Base-by-base conservation (phyloP, 2,329 filamentous ascomycete species). In the Catunica adiposa region DNA sequence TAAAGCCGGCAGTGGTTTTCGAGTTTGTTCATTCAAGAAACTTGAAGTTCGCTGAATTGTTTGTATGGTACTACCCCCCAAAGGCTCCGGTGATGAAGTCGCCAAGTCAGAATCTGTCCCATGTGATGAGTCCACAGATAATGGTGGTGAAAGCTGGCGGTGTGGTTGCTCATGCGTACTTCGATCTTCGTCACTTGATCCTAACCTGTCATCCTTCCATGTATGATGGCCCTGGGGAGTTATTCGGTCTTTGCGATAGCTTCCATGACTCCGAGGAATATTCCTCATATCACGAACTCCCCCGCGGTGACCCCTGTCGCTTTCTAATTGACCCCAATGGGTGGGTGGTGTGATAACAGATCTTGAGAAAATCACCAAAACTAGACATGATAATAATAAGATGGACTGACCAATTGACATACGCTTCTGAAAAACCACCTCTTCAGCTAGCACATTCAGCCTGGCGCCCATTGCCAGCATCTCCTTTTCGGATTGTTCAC, bases 401-500 rank as follows among this genome's bases (percentile, higher is more conserved):
- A 94, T 79, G 48, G 86, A 89, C 67, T 97, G 92, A 34, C 95
- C 79, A 57, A 97, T 92, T 3, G 86, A 86, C 81, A 97, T 94
- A 59, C 90, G 79, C 69, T 96, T 96, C 68, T 84, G 82, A 62
- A 84, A 84, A 37, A 83, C 78, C 23, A 97, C 79, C 68, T 98
- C 92, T 63, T 97, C 90, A n/a, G 90, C 90, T 9, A 98, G 77
- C 31, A 97, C 75, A 57, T 86, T 89, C 42, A 98, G 77, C 23
- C 92, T 79, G 7, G 81, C 73, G 63, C 83, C 86, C 54, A 97
- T 75, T 2, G 89, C 89, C 44, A 89, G 75, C 59, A 94, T 83
- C 65, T 97, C 89, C 56, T 81, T 77, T 64, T 89, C 81, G 15
- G 86, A 86, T 62, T 88, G 83, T 64, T 94, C 85, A 44, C 88